Evolutionary conservation across 108 stramenopile genomes (phyloP).

Genomic region (Conticribra guillardii): DNA sequence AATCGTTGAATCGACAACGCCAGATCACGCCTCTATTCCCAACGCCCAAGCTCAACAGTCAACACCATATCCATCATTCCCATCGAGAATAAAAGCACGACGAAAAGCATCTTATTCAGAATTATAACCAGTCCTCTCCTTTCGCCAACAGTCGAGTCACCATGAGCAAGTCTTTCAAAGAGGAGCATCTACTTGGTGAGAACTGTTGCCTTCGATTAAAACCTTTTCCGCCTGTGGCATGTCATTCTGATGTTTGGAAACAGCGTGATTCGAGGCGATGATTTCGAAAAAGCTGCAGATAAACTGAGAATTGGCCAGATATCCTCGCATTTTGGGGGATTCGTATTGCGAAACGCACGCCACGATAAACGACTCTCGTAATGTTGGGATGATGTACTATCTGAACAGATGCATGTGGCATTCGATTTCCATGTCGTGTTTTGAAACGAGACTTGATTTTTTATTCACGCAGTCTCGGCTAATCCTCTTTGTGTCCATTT

Average conservation of each 20-base stretch:
- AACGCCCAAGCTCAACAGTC: no score
- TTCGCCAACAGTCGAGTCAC: conserved; percentile 32
- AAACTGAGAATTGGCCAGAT: neutral
- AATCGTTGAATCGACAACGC: no score
- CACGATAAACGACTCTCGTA: neutral
- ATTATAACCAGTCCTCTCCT: neutral
- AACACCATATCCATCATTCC: no score
- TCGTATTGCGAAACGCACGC: neutral
- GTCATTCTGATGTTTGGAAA: neutral
- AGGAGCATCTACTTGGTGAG: conserved; percentile 86
- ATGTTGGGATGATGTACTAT: neutral
- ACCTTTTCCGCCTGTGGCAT: no score
- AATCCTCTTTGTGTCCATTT: neutral
- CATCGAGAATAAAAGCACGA: no score
- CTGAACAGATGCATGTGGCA: neutral
- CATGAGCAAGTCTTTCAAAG: conserved; percentile 89
- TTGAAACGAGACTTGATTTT: no score
- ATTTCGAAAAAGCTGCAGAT: neutral
- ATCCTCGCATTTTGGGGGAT: neutral
- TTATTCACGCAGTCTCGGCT: neutral
- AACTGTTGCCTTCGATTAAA: neutral
- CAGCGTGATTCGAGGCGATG: neutral
- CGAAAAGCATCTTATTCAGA: neutral
- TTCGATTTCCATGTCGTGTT: neutral
- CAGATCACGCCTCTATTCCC: no score